These are phyloP conservation scores for Schizochytrium sp. DNA, from an alignment of 108 stramenopile genomes.

Conservation along the genomic window DNA sequence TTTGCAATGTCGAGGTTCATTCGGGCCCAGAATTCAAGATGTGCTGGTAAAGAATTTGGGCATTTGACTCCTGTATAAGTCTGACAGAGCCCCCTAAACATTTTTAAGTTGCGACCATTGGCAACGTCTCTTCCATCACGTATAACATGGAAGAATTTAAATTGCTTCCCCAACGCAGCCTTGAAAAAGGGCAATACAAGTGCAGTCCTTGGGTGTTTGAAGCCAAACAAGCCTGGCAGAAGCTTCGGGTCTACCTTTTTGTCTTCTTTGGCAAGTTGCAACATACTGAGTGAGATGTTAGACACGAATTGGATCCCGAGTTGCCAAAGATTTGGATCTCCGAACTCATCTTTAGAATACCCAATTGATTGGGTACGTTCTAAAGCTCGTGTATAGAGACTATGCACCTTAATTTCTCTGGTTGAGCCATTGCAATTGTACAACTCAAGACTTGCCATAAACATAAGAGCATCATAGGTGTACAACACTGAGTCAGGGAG, in stretches of 20 bases:
- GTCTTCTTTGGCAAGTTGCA: neutral
- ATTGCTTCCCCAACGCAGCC: neutral
- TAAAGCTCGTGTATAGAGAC: neutral
- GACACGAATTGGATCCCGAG: conserved; percentile 7
- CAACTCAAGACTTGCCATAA: neutral
- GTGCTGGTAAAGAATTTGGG: neutral
- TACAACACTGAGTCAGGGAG: neutral
- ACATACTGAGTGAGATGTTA: conserved; percentile 1
- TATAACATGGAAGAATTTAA: conserved; percentile 7
- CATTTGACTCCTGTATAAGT: neutral
- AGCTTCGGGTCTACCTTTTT: neutral
- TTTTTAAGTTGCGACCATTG: conserved; percentile 14
- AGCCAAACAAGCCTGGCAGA: conserved; percentile 1
- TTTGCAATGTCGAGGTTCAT: neutral
- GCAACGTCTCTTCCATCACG: conserved; percentile 50
- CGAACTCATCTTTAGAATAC: neutral
- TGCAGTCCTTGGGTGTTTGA: conserved; percentile 42
- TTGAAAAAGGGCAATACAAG: conserved; percentile 32
- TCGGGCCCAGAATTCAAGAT: conserved; percentile 30
- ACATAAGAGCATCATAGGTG: conserved; percentile 29
- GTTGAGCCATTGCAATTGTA: neutral
- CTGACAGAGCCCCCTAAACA: neutral
- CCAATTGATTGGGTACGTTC: conserved; percentile 18
- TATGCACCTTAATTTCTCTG: neutral
- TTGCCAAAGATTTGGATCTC: neutral